Evolutionary conservation across 1,284 basidiomycete species (phyloP).

Genomic region (Amylostereum areolatum): DNA sequence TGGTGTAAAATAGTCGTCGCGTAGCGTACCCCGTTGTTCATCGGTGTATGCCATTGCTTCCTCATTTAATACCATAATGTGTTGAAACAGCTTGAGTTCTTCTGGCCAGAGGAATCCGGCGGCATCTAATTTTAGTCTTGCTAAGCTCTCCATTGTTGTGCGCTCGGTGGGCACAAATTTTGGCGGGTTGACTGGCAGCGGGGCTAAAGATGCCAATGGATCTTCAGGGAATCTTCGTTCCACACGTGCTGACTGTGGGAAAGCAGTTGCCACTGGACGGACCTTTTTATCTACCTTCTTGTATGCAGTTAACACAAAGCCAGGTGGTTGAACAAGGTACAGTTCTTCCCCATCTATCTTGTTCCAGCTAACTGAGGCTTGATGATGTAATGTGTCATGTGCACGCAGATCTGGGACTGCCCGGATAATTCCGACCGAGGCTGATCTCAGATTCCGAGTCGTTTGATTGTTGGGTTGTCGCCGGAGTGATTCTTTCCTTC

Average conservation of each 20-base stretch:
- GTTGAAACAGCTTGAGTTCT: slow-evolving; percentile 17
- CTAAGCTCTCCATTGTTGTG: not conserved
- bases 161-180: not conserved
- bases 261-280: not conserved
- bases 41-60: slow-evolving; percentile 28
- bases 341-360: too few species aligned
- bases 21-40: slow-evolving; percentile 25
- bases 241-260: not conserved
- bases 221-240: not conserved
- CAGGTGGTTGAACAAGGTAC: too few species aligned
- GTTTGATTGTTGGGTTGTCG: too few species aligned
- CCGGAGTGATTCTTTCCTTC: too few species aligned
- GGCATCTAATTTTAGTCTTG: not conserved
- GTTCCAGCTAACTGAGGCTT: too few species aligned
- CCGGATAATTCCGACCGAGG: too few species aligned
- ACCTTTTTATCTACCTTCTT: slow-evolving; percentile 4
- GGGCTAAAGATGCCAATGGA: not conserved
- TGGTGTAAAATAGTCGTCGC: slow-evolving; percentile 27
- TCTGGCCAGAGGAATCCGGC: slow-evolving; percentile 7
- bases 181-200: not conserved
- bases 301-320: too few species aligned
- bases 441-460: too few species aligned
- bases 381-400: too few species aligned
- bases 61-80: slow-evolving; percentile 16
- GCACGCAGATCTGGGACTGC: too few species aligned